Base-by-base conservation (phyloP, 2,329 filamentous ascomycete genomes). In the Penicillium paneum region DNA sequence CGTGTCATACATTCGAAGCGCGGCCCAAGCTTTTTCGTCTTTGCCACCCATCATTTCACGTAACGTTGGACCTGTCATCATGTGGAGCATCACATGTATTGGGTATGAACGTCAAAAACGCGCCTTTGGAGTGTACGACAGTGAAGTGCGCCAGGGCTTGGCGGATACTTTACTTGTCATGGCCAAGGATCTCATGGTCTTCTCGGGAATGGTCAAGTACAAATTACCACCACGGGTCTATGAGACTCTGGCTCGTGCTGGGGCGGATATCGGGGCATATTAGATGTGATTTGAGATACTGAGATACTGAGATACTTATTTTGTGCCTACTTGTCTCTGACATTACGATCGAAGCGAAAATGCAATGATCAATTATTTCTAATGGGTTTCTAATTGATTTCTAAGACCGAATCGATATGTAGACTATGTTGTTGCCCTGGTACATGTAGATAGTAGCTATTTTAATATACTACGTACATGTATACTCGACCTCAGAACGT, bases 11-110 rank as follows among this genome's bases (percentile, higher is more conserved):
- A 93, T 99, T 74, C 90, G 94, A 59, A 82, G 82, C 61, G 86
- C 86, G 57, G 91, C 93, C 1, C 85, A 90, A 65, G 87, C 86
- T 58, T 97, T 99, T 76, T 83, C 90, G 15, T 80, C 82, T 1
- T 82, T 96, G 38, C 84, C 91, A 4, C 85, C 90, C 62, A 84
- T 91, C 8, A 89, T 99, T 38, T 88, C 92, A 3, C 87, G 90
- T 70, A 96, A 94, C 67, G 86, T 97, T 64, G 93, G 93, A 17
- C 91, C 93, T 72, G 80, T 97, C 58, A 82, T 99, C 59, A 88
- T 96, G 77, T 97, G 94, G 94, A 91, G 91, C 46, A 90, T 99
- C 62, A 83, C 88, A 39, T 91, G 89, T 76, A 95, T 92, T 74
- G 87, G 88, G 46, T 83, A 86, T 53, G 88, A 96, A 74, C 84